Percentiles rank a stretch among this genome's conserved stretches.
Conservation (phyloP, 306 rosid genomes). For the Gleditsia sinensis region DNA sequence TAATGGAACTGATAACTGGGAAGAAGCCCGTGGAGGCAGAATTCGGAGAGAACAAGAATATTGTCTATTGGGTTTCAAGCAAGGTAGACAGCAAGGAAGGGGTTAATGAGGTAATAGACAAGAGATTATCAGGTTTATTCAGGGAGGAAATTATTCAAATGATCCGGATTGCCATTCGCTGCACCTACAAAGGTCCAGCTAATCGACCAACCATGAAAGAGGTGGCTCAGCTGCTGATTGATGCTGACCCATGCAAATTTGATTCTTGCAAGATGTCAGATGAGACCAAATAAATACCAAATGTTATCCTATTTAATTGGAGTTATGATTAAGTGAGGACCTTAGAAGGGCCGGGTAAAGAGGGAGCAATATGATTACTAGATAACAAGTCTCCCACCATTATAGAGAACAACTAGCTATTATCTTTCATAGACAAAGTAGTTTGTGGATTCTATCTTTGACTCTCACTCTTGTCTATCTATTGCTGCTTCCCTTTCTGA, state of each 20-base stretch:
- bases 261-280: conserved; percentile 41
- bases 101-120: conserved; percentile 58
- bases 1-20: conserved; percentile 73
- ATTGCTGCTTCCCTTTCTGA: neutral
- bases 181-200: conserved; percentile 66
- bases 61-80: conserved; percentile 60
- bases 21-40: conserved; percentile 68
- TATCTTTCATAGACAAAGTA: conserved; percentile 13
- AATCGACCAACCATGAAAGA: conserved; percentile 75
- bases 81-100: conserved; percentile 61
- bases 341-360: conserved; percentile 13
- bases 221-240: conserved; percentile 57
- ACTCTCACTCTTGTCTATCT: neutral
- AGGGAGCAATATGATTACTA: neutral
- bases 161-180: conserved; percentile 59
- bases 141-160: conserved; percentile 56
- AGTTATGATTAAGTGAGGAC: conserved; percentile 18
- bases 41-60: conserved; percentile 69
- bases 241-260: conserved; percentile 54
- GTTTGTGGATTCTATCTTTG: conserved; percentile 34
- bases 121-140: conserved; percentile 39
- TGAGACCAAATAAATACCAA: conserved; percentile 39
- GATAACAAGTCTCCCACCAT: conserved; percentile 21
- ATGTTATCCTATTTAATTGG: conserved; percentile 23
- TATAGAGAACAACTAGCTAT: conserved; percentile 7